Evolutionary conservation across 495 filamentous ascomycete genomes (phyloP).

Genomic region (Daldinia caldariorum): DNA sequence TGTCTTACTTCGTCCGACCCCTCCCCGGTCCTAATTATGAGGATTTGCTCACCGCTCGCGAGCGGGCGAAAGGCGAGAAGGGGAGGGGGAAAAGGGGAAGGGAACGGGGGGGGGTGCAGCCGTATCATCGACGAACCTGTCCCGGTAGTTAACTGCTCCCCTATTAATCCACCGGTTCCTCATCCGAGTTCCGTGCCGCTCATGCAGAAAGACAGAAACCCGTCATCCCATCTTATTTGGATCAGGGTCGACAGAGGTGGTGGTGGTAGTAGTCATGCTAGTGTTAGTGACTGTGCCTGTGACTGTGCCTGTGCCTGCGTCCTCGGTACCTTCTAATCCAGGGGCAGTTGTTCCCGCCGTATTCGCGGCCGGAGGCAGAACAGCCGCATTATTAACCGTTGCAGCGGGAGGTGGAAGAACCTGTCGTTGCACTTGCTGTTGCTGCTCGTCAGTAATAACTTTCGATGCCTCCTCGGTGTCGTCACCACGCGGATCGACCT

Average conservation of each 20-base stretch:
- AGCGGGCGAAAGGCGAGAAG: conserved; percentile 25
- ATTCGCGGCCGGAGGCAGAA: conserved; percentile 43
- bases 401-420: conserved; percentile 39
- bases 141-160: conserved; percentile 10
- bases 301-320: background rate
- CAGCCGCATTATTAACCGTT: conserved; percentile 39
- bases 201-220: conserved; percentile 25
- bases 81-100: conserved; percentile 1
- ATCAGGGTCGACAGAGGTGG: conserved; percentile 21
- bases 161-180: conserved; percentile 43
- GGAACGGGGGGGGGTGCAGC: background rate
- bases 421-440: conserved; percentile 30
- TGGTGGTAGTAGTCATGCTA: conserved; percentile 13
- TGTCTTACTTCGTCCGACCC: conserved; percentile 45
- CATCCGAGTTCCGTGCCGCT: conserved; percentile 43
- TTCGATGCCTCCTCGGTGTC: conserved; percentile 26
- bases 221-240: conserved; percentile 22
- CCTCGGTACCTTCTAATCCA: conserved; percentile 35
- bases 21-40: conserved; percentile 31
- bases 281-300: too few relatives aligned
- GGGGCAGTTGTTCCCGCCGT: conserved; percentile 37
- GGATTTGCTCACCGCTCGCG: conserved; percentile 38
- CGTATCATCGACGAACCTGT: conserved; percentile 11
- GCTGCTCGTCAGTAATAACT: conserved; percentile 25
- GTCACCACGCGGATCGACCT: conserved; percentile 33